phyloP scores from a whole-genome alignment of 106 monocot species.

The Phalaenopsis aphrodite region DNA sequence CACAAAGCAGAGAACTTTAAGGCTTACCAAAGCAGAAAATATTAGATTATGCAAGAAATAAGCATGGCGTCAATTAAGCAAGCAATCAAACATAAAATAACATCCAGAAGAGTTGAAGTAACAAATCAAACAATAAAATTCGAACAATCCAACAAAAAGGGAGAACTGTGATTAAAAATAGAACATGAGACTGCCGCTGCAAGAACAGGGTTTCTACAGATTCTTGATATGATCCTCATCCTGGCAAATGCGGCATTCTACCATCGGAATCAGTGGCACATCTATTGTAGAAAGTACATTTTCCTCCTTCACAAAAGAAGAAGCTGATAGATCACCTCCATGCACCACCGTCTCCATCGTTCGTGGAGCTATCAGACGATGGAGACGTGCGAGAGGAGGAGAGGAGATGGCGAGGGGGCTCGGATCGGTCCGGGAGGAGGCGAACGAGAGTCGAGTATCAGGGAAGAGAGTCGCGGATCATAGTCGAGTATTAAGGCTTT shows the following conservation, averaged over 20 bases:
- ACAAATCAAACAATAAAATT: neutral
- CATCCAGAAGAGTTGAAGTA: neutral
- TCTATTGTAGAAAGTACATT: constrained; percentile 29
- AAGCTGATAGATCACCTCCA: neutral
- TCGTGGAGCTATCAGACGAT: constrained; percentile 7
- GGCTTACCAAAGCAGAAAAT: neutral
- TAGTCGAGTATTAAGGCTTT: too few relatives aligned
- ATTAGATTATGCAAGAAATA: neutral
- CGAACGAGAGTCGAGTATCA: too few relatives aligned
- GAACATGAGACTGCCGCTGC: constrained; percentile 94
- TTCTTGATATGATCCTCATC: constrained; percentile 81
- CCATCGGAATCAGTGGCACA: constrained; percentile 58
- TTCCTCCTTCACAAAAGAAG: constrained; percentile 7
- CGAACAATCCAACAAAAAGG: neutral
- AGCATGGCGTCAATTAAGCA: neutral
- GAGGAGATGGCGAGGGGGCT: too few relatives aligned
- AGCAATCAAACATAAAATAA: neutral
- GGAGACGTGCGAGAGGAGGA: too few relatives aligned
- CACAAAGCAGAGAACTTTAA: neutral
- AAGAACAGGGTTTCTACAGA: constrained; percentile 77
- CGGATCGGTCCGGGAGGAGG: too few relatives aligned
- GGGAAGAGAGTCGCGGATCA: too few relatives aligned
- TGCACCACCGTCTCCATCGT: neutral
- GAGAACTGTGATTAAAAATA: neutral
- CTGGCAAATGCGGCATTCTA: constrained; percentile 93